phyloP scores from a whole-genome alignment of 2,329 filamentous ascomycete species.

The Cercospora citrullina region DNA sequence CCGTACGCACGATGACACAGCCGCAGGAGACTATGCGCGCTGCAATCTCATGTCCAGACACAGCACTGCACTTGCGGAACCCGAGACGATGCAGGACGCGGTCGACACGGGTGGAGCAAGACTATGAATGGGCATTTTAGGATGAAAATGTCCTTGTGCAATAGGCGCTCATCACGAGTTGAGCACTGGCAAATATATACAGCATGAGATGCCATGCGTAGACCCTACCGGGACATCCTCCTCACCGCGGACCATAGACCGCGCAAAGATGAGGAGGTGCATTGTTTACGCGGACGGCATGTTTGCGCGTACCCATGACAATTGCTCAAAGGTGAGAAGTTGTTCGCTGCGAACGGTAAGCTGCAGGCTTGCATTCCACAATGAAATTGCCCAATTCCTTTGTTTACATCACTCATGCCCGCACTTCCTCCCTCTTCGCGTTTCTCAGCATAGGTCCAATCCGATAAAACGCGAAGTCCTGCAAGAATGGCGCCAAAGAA shows the following conservation, averaged over 20 bases:
- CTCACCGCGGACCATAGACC: neutral
- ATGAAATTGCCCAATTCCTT: constrained; percentile 24
- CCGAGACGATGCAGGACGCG: neutral
- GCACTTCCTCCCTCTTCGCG: neutral
- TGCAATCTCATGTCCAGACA: neutral
- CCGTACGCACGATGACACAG: neutral
- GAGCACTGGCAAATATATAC: neutral
- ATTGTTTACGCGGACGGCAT: neutral
- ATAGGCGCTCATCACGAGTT: neutral
- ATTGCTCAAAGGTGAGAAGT: neutral
- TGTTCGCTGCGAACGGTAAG: constrained; percentile 20
- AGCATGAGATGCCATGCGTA: neutral
- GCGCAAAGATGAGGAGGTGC: neutral
- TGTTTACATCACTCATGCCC: constrained; percentile 19
- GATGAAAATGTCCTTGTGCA: neutral
- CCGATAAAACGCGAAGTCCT: neutral
- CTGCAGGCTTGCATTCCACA: constrained; percentile 21
- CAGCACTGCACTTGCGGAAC: neutral
- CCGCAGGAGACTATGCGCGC: neutral
- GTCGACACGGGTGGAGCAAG: neutral
- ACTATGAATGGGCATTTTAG: neutral
- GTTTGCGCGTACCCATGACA: neutral
- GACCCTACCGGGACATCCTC: neutral
- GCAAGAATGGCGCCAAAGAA: constrained; percentile 6
- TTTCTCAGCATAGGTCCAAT: neutral